Evolutionary conservation across 306 rosid genomes (phyloP), one percentile per base, ranked within the genome.

Genomic region (Rubus parviflorus): DNA sequence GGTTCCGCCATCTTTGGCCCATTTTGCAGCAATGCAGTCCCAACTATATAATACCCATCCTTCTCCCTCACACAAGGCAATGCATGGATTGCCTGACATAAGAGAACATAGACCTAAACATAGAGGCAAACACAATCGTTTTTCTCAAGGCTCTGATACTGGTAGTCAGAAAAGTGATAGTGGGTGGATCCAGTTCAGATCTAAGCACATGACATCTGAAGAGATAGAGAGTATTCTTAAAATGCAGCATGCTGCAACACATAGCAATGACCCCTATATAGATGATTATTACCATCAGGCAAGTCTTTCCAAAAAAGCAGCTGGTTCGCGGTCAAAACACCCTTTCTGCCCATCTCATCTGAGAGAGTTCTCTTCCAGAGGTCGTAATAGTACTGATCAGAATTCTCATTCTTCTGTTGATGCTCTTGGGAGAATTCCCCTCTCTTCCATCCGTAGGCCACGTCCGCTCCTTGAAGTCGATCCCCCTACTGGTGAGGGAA

Each of bases 271-370:
- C 56, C 99, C 99, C 25, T 96, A 96, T 87, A 93, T 96, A 43
- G 99, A 96, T 85, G 99, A 96, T 83, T 96, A 86, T 79, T 96
- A 96, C 56, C 88, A 96, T 79, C 99, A 96, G 87, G 99, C 93
- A 73, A 85, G 93, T 85, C 94, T 91, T 66, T 88, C 97, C 2
- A 96, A 84, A 68, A 91, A 91, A 87, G 78, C 96, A 38, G 67
- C 91, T 52, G 93, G 93, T 46, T 92, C 92, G 47, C 90, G 89
- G 80, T 70, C 86, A 81, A 91, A 83, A 86, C 94, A 93, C 66
- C 91, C 89, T 79, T 96, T 96, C 81, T 86, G 88, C 87, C 99
- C 99, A 57, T 80, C 79, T 81, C 99, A 96, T 86, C 82, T 93
- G 75, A 91, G 96, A 88, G 99, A 96, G 79, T 91, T 82, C 71